Base-by-base conservation (phyloP, 441 rosid species). In the Arabidopsis hybrid region DNA sequence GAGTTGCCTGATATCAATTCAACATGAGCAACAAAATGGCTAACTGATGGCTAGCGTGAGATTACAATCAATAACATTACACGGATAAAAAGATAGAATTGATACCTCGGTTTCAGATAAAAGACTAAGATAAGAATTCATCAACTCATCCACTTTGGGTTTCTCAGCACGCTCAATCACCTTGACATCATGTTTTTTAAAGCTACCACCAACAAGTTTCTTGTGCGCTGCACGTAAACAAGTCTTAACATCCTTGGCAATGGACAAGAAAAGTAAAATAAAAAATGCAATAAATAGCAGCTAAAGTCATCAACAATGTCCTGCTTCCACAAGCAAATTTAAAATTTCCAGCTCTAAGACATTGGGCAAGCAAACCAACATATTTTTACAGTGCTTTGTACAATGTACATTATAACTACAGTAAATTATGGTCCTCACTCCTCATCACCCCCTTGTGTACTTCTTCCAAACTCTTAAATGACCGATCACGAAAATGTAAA, bases 101-200 rank as follows among this genome's bases (percentile, higher is more conserved):
- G 59, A 51, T 86, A 92, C 95, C 95, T 88, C 90, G 60, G 84
- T 79, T 57, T 84, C 81, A 35, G 77, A 85, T 57, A 94, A 90
- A 70, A 92, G 71, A 21, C 12, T 73, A 36, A 82, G 80, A 83
- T 87, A 90, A 32, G 85, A 86, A 64, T 81, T 55, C 55, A 94
- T 71, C 67, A 81, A 43, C 66, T 86, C 89, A 7, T 79, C 83
- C 84, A 83, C 72, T 80, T 79, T 87, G 72, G 75, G 82, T 76
- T 77, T 85, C 67, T 87, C 89, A 60, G 73, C 72, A 39, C 84
- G 82, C 75, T 67, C 78, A 31, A 76, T 77, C 75, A 76, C 86
- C 78, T 85, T 58, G 35, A 72, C 81, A 42, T 67, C 78, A 46
- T 76, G 73, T 73, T 82, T 84, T 36, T 81, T 80, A 77, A 79